Evolutionary conservation across 2,329 filamentous ascomycete genomes (phyloP).

Genomic region (Ophiostoma novo-ulmi): DNA sequence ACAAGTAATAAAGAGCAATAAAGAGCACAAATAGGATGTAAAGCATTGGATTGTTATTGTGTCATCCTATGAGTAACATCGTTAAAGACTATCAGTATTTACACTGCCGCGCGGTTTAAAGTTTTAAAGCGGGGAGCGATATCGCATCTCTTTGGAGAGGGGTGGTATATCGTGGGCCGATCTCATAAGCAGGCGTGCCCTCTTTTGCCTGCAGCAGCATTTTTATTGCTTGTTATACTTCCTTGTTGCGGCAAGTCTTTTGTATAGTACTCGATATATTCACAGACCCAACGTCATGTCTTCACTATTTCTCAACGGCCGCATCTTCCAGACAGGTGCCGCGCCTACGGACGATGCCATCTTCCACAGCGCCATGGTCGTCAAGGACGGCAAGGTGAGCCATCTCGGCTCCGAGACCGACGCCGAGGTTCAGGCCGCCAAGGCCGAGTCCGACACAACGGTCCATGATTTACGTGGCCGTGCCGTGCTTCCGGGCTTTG

Average conservation of each 20-base stretch:
- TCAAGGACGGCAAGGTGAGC: constrained; percentile 35
- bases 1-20: not conserved
- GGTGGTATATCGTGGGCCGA: not conserved
- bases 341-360: constrained; percentile 29
- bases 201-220: not conserved
- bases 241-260: not conserved
- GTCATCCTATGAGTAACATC: not conserved
- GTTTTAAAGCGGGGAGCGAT: constrained; percentile 1
- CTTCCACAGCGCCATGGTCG: constrained; percentile 39
- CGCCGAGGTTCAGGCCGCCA: constrained; percentile 31
- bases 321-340: constrained; percentile 40
- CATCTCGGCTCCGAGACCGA: constrained; percentile 37
- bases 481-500: constrained; percentile 50
- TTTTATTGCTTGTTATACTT: not conserved
- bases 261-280: too few relatives aligned
- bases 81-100: not conserved
- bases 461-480: constrained; percentile 37
- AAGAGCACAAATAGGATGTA: not conserved
- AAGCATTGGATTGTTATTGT: not conserved
- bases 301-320: constrained; percentile 41
- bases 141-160: constrained; percentile 5
- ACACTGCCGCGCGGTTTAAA: not conserved
- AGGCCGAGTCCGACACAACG: constrained; percentile 24
- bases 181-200: not conserved
- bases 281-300: not conserved